Conservation (phyloP, 2,329 filamentous ascomycete genomes). For the Dactylonectria estremocensis region DNA sequence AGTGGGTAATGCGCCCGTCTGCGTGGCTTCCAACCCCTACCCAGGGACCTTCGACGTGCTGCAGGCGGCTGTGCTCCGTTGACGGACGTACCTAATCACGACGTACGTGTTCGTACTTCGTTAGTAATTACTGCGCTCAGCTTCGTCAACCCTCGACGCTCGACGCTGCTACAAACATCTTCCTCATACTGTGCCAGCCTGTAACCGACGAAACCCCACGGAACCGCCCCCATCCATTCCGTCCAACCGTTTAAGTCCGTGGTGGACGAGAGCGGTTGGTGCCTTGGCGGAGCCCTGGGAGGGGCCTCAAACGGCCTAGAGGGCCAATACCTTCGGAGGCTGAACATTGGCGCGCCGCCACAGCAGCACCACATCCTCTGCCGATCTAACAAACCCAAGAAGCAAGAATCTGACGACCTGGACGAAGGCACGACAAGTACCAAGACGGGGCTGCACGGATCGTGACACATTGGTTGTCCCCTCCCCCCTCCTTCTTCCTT, state of each 20-base stretch:
- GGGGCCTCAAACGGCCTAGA: conserved; percentile 8
- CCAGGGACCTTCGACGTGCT: too few relatives aligned
- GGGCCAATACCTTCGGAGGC: conserved; percentile 18
- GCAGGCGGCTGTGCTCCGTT: too few relatives aligned
- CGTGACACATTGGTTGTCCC: conserved; percentile 20
- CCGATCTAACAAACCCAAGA: conserved; percentile 25
- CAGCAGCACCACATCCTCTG: conserved; percentile 17
- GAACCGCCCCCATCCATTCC: background rate
- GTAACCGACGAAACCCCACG: background rate
- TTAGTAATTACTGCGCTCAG: background rate
- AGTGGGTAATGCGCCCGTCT: too few relatives aligned
- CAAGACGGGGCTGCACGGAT: conserved; percentile 19
- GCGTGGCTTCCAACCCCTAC: too few relatives aligned
- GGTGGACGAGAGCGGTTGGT: conserved; percentile 3
- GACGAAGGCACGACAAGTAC: conserved; percentile 21
- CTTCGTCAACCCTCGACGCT: background rate
- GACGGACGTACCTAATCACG: background rate
- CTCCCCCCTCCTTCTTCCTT: conserved; percentile 12
- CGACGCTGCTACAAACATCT: background rate
- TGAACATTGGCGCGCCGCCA: conserved; percentile 16
- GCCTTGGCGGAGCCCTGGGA: background rate
- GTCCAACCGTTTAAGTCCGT: conserved; percentile 4
- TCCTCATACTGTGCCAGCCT: background rate
- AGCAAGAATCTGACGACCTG: conserved; percentile 21
- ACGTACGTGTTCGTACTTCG: background rate